Conservation (phyloP, 2,329 filamentous ascomycete genomes). For the Didymella pomorum region DNA sequence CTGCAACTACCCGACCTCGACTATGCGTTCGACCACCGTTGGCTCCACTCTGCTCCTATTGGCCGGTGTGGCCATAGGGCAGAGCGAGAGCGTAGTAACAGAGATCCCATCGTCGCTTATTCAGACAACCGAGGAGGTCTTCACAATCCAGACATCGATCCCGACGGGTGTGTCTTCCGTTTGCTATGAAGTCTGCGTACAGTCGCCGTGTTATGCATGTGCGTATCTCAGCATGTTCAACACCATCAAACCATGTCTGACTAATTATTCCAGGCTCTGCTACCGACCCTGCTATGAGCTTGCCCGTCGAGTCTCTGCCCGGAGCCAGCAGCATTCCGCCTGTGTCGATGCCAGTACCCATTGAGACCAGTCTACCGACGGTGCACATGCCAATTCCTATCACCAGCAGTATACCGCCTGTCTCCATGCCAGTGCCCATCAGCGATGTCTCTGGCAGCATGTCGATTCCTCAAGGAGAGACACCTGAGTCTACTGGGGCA, state of each 20-base stretch:
- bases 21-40: slow-evolving; percentile 36
- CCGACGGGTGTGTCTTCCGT: slow-evolving; percentile 24
- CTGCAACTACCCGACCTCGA: slow-evolving; percentile 6
- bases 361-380: not conserved
- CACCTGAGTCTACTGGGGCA: slow-evolving; percentile 20
- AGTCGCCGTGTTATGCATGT: slow-evolving; percentile 41
- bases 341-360: not conserved
- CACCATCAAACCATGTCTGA: not conserved
- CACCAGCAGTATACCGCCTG: not conserved
- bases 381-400: not conserved
- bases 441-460: slow-evolving; percentile 13
- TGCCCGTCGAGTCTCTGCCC: slow-evolving; percentile 16
- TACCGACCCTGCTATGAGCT: slow-evolving; percentile 23
- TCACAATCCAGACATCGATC: slow-evolving; percentile 42
- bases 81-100: slow-evolving; percentile 14
- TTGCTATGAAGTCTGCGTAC: slow-evolving; percentile 39
- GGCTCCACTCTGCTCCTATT: slow-evolving; percentile 36
- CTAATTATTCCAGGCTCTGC: slow-evolving; percentile 17
- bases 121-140: slow-evolving; percentile 30
- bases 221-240: slow-evolving; percentile 15
- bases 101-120: slow-evolving; percentile 15
- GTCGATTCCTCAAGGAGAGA: slow-evolving; percentile 37
- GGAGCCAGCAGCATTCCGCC: slow-evolving; percentile 1
- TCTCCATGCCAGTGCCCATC: slow-evolving; percentile 11
- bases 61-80: slow-evolving; percentile 32